These are phyloP conservation scores for Trametes meyenii DNA, from an alignment of 768 basidiomycete species.

Conservation along the genomic window DNA sequence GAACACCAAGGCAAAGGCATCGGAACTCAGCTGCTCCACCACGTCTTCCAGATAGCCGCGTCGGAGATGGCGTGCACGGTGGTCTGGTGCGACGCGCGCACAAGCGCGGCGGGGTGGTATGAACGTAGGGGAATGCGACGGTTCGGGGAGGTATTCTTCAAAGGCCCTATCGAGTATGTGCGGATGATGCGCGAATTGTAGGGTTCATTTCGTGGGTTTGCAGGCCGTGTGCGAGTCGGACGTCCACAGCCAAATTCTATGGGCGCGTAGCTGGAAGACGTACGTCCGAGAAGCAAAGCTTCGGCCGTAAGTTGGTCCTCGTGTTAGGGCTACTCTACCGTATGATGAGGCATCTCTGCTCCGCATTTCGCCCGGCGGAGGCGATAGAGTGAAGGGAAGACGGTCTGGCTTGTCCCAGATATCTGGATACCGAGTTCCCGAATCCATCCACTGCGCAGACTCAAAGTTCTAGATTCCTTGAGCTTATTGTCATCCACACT, in stretches of 20 bases:
- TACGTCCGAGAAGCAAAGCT: too few species aligned
- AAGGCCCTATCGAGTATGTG: constrained; percentile 56
- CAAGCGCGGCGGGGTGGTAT: constrained; percentile 51
- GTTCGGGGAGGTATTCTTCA: constrained; percentile 57
- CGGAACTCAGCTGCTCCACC: constrained; percentile 50
- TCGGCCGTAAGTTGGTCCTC: too few species aligned
- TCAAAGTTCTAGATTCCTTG: too few species aligned
- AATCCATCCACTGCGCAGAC: too few species aligned
- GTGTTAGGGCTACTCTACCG: too few species aligned
- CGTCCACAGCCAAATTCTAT: neutral
- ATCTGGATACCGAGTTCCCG: too few species aligned
- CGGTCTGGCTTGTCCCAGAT: too few species aligned
- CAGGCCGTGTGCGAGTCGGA: neutral
- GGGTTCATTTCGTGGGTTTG: neutral
- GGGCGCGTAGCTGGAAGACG: neutral
- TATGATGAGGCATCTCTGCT: too few species aligned
- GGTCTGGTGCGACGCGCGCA: constrained; percentile 64
- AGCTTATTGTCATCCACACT: too few species aligned
- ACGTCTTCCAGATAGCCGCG: constrained; percentile 43
- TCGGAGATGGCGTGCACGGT: constrained; percentile 44
- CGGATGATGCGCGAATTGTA: constrained; percentile 47
- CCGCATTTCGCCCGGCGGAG: too few species aligned
- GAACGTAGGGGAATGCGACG: constrained; percentile 49
- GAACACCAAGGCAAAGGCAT: constrained; percentile 56
- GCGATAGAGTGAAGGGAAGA: too few species aligned